phyloP scores from a whole-genome alignment of 345 rosid species.

The Eucalyptus polyanthemos region DNA sequence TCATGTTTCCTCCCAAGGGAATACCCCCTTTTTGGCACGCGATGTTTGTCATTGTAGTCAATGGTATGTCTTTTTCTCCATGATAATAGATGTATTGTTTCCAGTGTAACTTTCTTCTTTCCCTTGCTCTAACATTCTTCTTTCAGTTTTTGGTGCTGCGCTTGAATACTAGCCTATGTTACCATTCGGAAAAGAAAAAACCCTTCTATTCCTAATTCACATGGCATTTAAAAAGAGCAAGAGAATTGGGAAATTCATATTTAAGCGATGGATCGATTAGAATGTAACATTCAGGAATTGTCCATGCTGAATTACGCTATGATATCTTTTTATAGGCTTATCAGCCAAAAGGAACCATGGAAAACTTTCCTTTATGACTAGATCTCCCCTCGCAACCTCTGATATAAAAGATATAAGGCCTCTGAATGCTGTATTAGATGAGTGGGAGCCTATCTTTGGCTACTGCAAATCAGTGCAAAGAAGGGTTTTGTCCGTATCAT shows the following conservation, averaged over 20 bases:
- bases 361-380: not conserved
- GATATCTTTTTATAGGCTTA: not conserved
- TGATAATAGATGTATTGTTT: not conserved
- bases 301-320: not conserved
- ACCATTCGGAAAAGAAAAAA: not conserved
- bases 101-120: not conserved
- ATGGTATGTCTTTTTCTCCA: constrained; percentile 46
- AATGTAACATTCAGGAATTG: not conserved
- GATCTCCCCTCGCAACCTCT: not conserved
- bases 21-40: constrained; percentile 99
- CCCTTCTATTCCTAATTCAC: not conserved
- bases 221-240: not conserved
- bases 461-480: not conserved
- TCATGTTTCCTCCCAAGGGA: constrained; percentile 95
- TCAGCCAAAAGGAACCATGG: not conserved
- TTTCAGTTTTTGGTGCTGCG: not conserved
- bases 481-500: not conserved
- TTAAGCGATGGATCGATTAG: not conserved
- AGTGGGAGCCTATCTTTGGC: not conserved
- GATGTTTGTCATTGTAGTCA: constrained; percentile 79
- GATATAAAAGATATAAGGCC: not conserved
- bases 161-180: not conserved
- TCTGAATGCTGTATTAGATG: not conserved
- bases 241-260: not conserved
- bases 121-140: not conserved